Conservation (phyloP, 768 basidiomycete species). For the Multifurca ochricompacta region DNA sequence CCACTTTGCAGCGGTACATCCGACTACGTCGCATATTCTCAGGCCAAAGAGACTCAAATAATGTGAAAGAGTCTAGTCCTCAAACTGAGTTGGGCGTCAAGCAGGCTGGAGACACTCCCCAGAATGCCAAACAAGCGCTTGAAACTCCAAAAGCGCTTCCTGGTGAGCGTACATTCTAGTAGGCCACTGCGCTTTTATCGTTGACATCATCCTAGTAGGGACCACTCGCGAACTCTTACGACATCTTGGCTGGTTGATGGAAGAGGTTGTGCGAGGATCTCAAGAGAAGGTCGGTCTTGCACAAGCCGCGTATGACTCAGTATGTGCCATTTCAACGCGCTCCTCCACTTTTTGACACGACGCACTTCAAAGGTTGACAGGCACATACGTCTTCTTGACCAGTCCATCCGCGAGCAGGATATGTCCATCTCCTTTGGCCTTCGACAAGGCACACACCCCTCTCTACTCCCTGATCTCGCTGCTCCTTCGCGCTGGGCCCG, state of each 20-base stretch:
- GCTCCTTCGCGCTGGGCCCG: constrained; percentile 44
- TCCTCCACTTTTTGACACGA: neutral
- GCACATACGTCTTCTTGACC: constrained; percentile 70
- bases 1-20: constrained; percentile 15
- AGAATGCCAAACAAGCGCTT: neutral
- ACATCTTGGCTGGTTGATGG: constrained; percentile 16
- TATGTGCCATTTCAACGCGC: neutral
- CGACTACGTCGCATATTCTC: constrained; percentile 6
- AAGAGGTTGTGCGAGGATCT: constrained; percentile 19
- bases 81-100: neutral
- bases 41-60: neutral
- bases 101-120: neutral
- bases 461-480: constrained; percentile 55
- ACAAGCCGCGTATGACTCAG: constrained; percentile 21
- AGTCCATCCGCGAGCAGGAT: constrained; percentile 59
- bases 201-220: neutral
- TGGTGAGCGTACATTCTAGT: neutral
- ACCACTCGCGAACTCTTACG: constrained; percentile 9
- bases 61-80: neutral
- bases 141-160: neutral
- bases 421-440: constrained; percentile 45
- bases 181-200: neutral
- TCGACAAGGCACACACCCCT: constrained; percentile 45
- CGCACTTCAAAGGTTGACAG: constrained; percentile 53
- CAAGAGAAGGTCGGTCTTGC: constrained; percentile 22